These are phyloP conservation scores for Paramecium pentaurelia DNA, from an alignment of 73 alveolate species.

Conservation along the genomic window DNA sequence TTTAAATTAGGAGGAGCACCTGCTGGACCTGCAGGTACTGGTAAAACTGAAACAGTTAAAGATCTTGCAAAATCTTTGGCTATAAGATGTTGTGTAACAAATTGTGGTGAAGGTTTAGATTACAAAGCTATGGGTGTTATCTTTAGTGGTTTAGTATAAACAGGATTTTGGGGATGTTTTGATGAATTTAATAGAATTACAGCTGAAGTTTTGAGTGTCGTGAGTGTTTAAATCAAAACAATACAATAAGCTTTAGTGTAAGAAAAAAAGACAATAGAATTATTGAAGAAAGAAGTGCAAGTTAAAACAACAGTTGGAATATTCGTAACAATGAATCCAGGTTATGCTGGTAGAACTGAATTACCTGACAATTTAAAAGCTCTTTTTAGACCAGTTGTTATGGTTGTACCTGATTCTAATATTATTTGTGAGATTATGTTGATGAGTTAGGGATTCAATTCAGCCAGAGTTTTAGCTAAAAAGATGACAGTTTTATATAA, in stretches of 20 bases:
- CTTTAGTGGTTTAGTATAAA: constrained; percentile 97
- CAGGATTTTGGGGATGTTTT: constrained; percentile 99
- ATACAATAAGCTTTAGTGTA: constrained; percentile 86
- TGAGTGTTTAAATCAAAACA: constrained; percentile 96
- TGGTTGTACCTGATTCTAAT: constrained; percentile 99
- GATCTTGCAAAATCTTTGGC: constrained; percentile 98
- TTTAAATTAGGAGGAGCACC: constrained; percentile 99
- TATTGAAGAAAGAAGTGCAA: constrained; percentile 89
- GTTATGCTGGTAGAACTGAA: constrained; percentile 99
- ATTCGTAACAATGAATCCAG: constrained; percentile 99
- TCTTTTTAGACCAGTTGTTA: constrained; percentile 98
- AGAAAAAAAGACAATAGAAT: constrained; percentile 90
- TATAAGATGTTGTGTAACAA: constrained; percentile 95
- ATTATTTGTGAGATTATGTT: constrained; percentile 99
- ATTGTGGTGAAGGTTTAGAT: constrained; percentile 99
- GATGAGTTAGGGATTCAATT: constrained; percentile 97
- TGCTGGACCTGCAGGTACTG: constrained; percentile 99
- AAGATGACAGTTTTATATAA: constrained; percentile 98
- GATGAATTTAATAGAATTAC: constrained; percentile 99
- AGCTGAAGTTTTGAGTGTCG: constrained; percentile 99
- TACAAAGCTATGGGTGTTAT: constrained; percentile 98
- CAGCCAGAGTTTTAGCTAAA: constrained; percentile 93
- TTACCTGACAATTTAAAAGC: constrained; percentile 99
- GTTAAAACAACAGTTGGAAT: constrained; percentile 95
- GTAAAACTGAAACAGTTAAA: constrained; percentile 97